phyloP scores from a whole-genome alignment of 2,329 filamentous ascomycete genomes.

The Fusarium stilboides region DNA sequence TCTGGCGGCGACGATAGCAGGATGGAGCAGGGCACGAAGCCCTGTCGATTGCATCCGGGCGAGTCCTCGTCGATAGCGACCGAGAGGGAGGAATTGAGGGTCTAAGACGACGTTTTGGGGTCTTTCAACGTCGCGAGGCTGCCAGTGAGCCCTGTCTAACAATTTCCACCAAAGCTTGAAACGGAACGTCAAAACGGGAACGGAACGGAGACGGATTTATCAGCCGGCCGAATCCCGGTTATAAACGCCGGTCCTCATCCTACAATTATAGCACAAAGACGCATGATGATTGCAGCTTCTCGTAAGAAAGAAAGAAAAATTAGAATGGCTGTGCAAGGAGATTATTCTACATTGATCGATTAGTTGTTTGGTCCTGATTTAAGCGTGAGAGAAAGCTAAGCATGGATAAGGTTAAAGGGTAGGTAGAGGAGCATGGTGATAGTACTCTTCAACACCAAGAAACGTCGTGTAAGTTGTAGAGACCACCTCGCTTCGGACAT shows the following conservation, averaged over 20 bases:
- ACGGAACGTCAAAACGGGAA: slow-evolving; percentile 21
- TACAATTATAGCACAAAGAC: neutral
- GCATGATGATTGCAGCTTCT: no score
- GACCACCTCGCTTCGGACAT: no score
- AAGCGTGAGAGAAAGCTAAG: neutral
- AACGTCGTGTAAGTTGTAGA: neutral
- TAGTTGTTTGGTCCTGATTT: no score
- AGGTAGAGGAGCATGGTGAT: no score
- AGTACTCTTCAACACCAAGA: no score
- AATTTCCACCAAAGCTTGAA: slow-evolving; percentile 34
- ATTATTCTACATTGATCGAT: no score
- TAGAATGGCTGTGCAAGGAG: no score
- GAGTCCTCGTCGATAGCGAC: slow-evolving; percentile 38
- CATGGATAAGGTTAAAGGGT: neutral
- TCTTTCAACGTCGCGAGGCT: slow-evolving; percentile 24
- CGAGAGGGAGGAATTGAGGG: slow-evolving; percentile 14
- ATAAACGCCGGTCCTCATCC: slow-evolving; percentile 1
- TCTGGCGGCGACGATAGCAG: slow-evolving; percentile 48
- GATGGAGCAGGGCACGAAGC: slow-evolving; percentile 50
- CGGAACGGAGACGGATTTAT: slow-evolving; percentile 13
- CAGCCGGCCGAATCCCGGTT: slow-evolving; percentile 30
- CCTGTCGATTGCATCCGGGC: slow-evolving; percentile 54
- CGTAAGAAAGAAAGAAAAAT: no score
- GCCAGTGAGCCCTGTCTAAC: slow-evolving; percentile 35
- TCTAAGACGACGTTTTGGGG: slow-evolving; percentile 7